A percentile compares a stretch with the other conserved stretches of the same genome.
phyloP scores from a whole-genome alignment of 2,329 filamentous ascomycete species.

The Penicillium sp. region DNA sequence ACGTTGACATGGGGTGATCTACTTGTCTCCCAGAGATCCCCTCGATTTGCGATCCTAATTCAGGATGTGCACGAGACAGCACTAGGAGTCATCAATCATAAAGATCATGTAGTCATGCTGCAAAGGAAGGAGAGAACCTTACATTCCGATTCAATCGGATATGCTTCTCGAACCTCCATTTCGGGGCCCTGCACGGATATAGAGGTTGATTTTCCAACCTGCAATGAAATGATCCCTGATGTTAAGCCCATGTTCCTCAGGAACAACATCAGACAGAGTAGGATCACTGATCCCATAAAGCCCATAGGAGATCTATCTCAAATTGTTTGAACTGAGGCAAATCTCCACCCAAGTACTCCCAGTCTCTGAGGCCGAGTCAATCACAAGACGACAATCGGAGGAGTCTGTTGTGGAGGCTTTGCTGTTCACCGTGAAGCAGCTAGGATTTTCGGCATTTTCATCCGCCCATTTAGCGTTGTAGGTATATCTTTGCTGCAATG shows the following conservation, averaged over 20 bases:
- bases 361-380: conserved; percentile 26
- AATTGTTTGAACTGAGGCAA: conserved; percentile 30
- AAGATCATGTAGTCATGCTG: background rate
- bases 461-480: background rate
- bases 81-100: conserved; percentile 11
- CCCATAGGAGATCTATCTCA: conserved; percentile 31
- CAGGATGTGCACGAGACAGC: conserved; percentile 21
- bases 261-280: conserved; percentile 18
- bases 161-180: conserved; percentile 23
- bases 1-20: conserved; percentile 20
- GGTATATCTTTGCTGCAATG: conserved; percentile 32
- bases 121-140: background rate
- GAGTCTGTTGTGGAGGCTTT: background rate
- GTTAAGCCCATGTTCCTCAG: conserved; percentile 9
- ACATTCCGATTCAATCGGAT: conserved; percentile 29
- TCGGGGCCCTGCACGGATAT: conserved; percentile 23
- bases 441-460: background rate
- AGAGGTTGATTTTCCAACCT: conserved; percentile 29
- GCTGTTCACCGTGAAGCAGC: conserved; percentile 11
- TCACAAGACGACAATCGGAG: conserved; percentile 15
- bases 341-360: conserved; percentile 31
- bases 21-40: conserved; percentile 26
- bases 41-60: conserved; percentile 28
- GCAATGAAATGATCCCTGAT: conserved; percentile 23
- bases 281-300: conserved; percentile 32